Percentiles rank a stretch among this genome's conserved stretches.
phyloP scores from a whole-genome alignment of 768 basidiomycete genomes.

The Collybiopsis confluens region DNA sequence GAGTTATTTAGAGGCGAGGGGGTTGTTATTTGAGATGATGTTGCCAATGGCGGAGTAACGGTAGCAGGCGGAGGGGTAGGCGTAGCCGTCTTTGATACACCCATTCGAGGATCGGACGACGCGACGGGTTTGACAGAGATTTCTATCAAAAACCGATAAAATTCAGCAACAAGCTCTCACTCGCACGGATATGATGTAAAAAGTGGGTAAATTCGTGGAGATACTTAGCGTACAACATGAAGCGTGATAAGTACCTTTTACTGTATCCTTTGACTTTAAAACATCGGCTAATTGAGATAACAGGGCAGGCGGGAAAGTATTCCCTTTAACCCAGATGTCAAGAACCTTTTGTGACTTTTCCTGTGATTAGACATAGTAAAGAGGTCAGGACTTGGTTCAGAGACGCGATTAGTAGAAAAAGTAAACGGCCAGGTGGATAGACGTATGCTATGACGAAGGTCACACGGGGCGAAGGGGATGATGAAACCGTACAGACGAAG shows the following conservation, averaged over 20 bases:
- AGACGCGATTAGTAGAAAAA: conserved; percentile 23
- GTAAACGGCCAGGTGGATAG: conserved; percentile 1
- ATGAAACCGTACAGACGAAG: neutral
- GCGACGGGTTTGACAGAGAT: conserved; percentile 34
- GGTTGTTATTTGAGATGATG: neutral
- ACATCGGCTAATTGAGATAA: conserved; percentile 69
- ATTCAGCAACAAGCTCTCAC: conserved; percentile 45
- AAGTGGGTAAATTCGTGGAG: conserved; percentile 63
- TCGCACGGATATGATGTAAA: conserved; percentile 37
- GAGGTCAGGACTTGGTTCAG: conserved; percentile 39
- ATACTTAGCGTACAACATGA: conserved; percentile 80
- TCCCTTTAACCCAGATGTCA: conserved; percentile 94
- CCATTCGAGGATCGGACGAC: conserved; percentile 34
- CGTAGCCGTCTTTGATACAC: conserved; percentile 22
- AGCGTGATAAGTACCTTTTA: conserved; percentile 86
- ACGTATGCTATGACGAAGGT: too few species aligned
- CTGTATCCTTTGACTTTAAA: conserved; percentile 55
- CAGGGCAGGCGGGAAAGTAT: conserved; percentile 79
- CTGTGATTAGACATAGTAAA: conserved; percentile 46
- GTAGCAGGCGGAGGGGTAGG: conserved; percentile 21
- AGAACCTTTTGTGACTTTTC: conserved; percentile 97
- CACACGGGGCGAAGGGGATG: too few species aligned
- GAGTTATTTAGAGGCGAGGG: conserved; percentile 27
- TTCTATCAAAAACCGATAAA: conserved; percentile 54
- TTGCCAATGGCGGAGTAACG: conserved; percentile 18